Evolutionary conservation across 805 yeast genomes (phyloP), one percentile per base, ranked within the genome.

Genomic region (Teunomyces aglyptinius): DNA sequence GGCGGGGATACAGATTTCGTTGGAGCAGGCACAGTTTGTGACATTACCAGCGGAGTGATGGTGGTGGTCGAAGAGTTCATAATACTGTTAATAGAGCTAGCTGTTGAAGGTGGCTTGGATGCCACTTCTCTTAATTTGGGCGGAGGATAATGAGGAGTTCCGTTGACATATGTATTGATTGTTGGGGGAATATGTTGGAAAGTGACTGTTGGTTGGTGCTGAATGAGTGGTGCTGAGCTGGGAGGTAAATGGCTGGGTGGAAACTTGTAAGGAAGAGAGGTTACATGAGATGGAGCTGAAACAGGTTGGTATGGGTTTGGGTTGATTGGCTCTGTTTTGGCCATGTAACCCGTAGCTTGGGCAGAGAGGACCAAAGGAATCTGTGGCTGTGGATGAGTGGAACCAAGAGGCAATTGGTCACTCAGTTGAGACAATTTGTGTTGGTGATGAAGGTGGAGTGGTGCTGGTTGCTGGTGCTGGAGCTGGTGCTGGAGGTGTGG

Each of bases 41-140:
- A 22, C n/a, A 32, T 40, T 18, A 36, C 42, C n/a, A 36, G 38
- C 15, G 46, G 43, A 3, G 53, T 11, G 20, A 20, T 16, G 15
- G 36, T 38, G 6, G 53, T 29, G 22, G 38, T 29, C 42, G 49
- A 41, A 26, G 48, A 15, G 56, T 59, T 45, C 52, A 53, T 52
- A 34, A 52, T 34, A 18, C 42, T 34, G 27, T 48, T 44, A 3
- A 51, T 44, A 22, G 55, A 51, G 43, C 50, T 47, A n/a, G 26
- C 34, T 16, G 28, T n/a, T 12, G 41, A 18, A 6, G 28, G 27
- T 3, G 27, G 43, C 18, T 28, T 27, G n/a, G 36, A 19, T 2
- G 11, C 20, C 18, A 19, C 32, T 6, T 40, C 27, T 13, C 39
- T 36, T 22, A 36, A 7, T 8, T 7, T 27, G 12, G 43, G 43